Base-by-base conservation (phyloP, 768 basidiomycete species). In the Trametes gibbosa region DNA sequence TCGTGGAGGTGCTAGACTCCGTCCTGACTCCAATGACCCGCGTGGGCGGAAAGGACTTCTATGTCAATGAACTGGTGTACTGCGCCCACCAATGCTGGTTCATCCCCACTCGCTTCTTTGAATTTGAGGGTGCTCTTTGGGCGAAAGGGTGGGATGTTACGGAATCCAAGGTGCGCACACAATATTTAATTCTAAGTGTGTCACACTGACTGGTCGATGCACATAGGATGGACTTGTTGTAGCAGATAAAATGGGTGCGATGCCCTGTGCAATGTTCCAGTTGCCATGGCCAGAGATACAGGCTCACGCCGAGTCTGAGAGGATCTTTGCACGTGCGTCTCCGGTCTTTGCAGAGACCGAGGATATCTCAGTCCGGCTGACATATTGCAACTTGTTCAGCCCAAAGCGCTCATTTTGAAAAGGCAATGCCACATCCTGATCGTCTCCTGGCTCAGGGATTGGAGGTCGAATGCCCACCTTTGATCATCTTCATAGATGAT, bases 401-500 rank as follows among this genome's bases (percentile, higher is more conserved):
- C 3, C 25, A 17, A 2, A 63, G 61, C 7, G 19, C 14, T 8
- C 1, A 48, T 16, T 63, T 55, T 55, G 65, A 58, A 6, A 35
- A 16, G 35, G 1, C 27, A 6, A 70, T 69, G 66, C 70, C 68
- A 6, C 64, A 74, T 40, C 68, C 64, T 0, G 48, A 68, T 0
- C 35, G 61, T 0, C 47, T 19, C 2, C 57, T 64, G 5, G 68
- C 68, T 0, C 50, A 56, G 0, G 70, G 73, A 1, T 46, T 50
- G 0, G 68, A 69, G 62, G 60, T 66, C 1, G 61, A 66, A 4
- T 61, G 55, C 0, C 61, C 68, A 0, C 71, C 71, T 0, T 55
- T 73, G 5, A 68, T 75, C 2, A 17, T 75, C 0, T 74, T 74
- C 50, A 69, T 74, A 49, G 74, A 77, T 25, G 71, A 77, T 41